Evolutionary conservation across 2,329 filamentous ascomycete species (phyloP).

Genomic region (Neofusicoccum cordaticola): DNA sequence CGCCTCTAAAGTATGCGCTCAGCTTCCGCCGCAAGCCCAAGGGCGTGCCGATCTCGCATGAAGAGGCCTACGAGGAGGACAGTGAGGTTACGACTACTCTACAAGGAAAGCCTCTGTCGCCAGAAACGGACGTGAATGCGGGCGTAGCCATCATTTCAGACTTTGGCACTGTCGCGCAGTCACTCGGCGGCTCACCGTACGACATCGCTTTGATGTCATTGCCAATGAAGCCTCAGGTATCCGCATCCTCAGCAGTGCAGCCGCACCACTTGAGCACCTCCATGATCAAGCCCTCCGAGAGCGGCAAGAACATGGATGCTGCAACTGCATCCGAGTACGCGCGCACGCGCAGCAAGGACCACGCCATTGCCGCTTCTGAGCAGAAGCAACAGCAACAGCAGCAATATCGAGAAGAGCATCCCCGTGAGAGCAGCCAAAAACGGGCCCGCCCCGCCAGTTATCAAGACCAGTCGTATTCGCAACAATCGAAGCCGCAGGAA

Average conservation of each 20-base stretch:
- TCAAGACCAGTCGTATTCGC: background rate
- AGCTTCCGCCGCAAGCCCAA: constrained; percentile 9
- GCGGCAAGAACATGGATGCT: constrained; percentile 32
- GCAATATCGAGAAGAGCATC: background rate
- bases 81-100: background rate
- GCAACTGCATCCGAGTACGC: constrained; percentile 35
- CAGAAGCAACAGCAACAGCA: background rate
- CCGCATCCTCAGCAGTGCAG: constrained; percentile 28
- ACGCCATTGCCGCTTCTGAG: constrained; percentile 16
- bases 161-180: constrained; percentile 40
- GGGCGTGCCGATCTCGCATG: background rate
- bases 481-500: background rate
- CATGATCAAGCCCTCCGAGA: constrained; percentile 26
- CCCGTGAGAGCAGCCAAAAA: background rate
- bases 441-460: background rate
- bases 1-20: constrained; percentile 3
- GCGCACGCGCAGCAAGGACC: constrained; percentile 35
- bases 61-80: background rate
- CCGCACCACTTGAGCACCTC: constrained; percentile 34
- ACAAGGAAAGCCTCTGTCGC: background rate
- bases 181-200: constrained; percentile 44
- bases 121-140: constrained; percentile 20
- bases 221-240: constrained; percentile 20
- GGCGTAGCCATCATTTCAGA: constrained; percentile 32
- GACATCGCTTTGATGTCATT: constrained; percentile 34